phyloP scores from a whole-genome alignment of 169 alveolate species.

The Eimeria praecox region DNA sequence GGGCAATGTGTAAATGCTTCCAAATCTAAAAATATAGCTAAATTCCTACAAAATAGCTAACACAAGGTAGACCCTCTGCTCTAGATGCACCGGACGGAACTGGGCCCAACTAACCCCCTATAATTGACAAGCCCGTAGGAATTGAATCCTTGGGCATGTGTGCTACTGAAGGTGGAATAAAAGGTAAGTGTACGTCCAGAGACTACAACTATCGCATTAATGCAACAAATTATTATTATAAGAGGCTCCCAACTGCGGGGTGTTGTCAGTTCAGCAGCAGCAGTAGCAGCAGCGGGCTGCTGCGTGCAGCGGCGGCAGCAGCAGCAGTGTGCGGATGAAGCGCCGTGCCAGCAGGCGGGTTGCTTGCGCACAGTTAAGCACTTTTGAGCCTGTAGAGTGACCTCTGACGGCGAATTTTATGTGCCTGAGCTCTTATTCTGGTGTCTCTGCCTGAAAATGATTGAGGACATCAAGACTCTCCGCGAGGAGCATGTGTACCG shows the following conservation, averaged over 20 bases:
- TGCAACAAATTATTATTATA: neutral
- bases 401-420: constrained; percentile 78
- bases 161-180: neutral
- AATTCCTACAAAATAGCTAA: constrained; percentile 1
- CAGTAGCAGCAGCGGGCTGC: constrained; percentile 78
- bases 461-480: constrained; percentile 80
- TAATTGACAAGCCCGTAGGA: neutral
- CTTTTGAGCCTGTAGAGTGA: constrained; percentile 76
- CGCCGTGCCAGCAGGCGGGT: constrained; percentile 79
- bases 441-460: constrained; percentile 82
- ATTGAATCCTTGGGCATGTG: constrained; percentile 14
- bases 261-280: constrained; percentile 69
- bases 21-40: neutral
- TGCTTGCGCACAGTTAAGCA: constrained; percentile 64
- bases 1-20: neutral
- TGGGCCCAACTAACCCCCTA: constrained; percentile 62
- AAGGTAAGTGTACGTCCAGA: constrained; percentile 10
- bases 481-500: constrained; percentile 87
- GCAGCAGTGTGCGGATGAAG: constrained; percentile 78
- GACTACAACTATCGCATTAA: constrained; percentile 24
- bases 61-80: neutral
- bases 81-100: constrained; percentile 73
- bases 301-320: constrained; percentile 79
- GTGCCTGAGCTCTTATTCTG: constrained; percentile 76
- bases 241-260: constrained; percentile 65